Conservation (phyloP, 2,329 filamentous ascomycete species). For the Aspergillus intermedius region DNA sequence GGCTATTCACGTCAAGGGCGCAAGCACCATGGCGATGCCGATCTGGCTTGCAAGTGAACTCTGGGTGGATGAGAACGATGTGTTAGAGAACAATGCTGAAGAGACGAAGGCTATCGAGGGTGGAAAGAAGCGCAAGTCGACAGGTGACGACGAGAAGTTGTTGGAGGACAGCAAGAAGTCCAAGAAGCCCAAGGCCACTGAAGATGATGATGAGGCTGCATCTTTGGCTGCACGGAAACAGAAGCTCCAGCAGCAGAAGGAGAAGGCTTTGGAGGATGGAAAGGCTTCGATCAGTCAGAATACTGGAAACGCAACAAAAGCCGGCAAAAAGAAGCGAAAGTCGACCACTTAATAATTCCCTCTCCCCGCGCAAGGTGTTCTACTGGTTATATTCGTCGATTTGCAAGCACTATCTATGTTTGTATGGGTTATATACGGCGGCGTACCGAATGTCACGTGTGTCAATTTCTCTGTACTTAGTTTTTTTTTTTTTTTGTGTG, state of each 20-base stretch:
- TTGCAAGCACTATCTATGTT: conserved; percentile 7
- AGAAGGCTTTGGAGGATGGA: conserved; percentile 40
- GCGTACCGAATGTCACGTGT: conserved; percentile 28
- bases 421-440: conserved; percentile 17
- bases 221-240: conserved; percentile 37
- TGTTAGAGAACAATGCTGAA: conserved; percentile 48
- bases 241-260: conserved; percentile 46
- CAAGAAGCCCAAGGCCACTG: conserved; percentile 34
- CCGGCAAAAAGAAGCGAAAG: conserved; percentile 35
- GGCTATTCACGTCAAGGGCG: conserved; percentile 82
- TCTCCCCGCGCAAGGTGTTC: conserved; percentile 19
- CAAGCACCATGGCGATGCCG: conserved; percentile 80
- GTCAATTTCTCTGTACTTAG: conserved; percentile 9
- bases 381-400: conserved; percentile 12
- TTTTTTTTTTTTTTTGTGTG: conserved; percentile 13
- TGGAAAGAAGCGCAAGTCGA: conserved; percentile 50
- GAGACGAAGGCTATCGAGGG: conserved; percentile 30
- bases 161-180: conserved; percentile 31
- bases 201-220: conserved; percentile 32
- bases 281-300: conserved; percentile 25
- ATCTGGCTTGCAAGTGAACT: conserved; percentile 91
- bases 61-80: conserved; percentile 72
- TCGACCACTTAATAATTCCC: conserved; percentile 26
- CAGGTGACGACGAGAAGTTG: conserved; percentile 24
- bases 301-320: conserved; percentile 11